Base-by-base conservation (phyloP, 1,284 basidiomycete species). In the Tetrapyrgos nigripes region DNA sequence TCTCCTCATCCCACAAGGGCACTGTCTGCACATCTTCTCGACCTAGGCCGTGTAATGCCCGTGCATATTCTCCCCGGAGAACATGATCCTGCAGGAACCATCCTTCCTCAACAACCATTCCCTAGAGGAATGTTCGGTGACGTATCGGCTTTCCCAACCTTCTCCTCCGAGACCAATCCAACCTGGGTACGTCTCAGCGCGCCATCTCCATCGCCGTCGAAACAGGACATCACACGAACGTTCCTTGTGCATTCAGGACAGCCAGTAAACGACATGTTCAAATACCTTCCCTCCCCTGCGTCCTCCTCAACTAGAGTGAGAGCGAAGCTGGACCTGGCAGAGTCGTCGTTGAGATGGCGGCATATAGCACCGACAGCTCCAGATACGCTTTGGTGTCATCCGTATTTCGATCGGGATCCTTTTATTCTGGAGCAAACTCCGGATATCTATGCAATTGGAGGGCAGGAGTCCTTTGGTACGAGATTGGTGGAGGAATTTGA, bases 301-400 rank as follows among this genome's bases (percentile, higher is more conserved):
- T 78, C 84, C 55, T 9, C 6, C 17, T 40, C 37, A 11, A 9
- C 37, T 33, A 8, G 8, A 33, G 37, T 17, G 5, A 6, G 5
- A 8, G 87, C 89, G 26, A 81, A 91, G 23, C 73, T 98, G 37
- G 83, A 83, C 3, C 84, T 98, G 67, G 87, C 94, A 3, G 82
- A 87, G 63, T 82, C 89, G 50, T 96, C 94, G 14, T 80, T 99
- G 11, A 86, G 85, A 68, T 99, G 96, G 97, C 83, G 94, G 61
- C 97, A 99, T 75, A 86, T 98, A 66, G 97, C 97, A 10, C 97
- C 97, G 0, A 99, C 97, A 1, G 96, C 97, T 13, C 97, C 97
- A 13, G 97, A 99, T 74, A 99, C 97, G 1, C 83, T 99, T 1
- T 98, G 96, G 95, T 98, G 97, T 70, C 97, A 98, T 72, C 97